phyloP scores from a whole-genome alignment of 73 alveolate species.

The Diophrys appendiculata region DNA sequence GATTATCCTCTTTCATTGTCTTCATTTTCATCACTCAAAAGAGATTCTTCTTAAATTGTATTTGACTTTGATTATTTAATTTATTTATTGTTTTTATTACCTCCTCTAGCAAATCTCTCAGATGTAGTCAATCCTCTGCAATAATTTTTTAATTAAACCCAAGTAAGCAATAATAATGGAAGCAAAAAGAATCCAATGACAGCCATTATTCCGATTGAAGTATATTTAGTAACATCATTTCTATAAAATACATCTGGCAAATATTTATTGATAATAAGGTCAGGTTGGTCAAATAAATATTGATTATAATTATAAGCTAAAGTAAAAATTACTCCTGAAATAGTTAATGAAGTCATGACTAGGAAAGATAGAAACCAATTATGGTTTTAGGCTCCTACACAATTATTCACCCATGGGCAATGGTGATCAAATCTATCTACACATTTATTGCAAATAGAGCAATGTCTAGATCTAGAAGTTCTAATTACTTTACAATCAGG shows the following conservation, averaged over 20 bases:
- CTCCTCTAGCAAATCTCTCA: slow-evolving; percentile 47
- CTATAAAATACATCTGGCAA: slow-evolving; percentile 6
- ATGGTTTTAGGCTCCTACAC: slow-evolving; percentile 86
- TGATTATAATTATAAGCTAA: neutral
- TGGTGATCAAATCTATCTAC: slow-evolving; percentile 83
- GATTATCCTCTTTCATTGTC: neutral
- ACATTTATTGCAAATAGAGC: slow-evolving; percentile 82
- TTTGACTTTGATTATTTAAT: neutral
- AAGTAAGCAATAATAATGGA: slow-evolving; percentile 14
- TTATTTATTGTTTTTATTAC: neutral
- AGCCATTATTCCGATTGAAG: neutral
- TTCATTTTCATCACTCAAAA: slow-evolving; percentile 10
- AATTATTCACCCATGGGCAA: slow-evolving; percentile 75
- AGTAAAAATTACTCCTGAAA: neutral
- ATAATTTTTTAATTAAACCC: slow-evolving; percentile 33
- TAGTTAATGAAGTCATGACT: slow-evolving; percentile 15
- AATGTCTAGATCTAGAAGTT: slow-evolving; percentile 84
- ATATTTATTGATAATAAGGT: neutral
- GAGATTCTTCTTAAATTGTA: neutral
- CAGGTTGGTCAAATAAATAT: neutral
- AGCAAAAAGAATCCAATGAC: slow-evolving; percentile 14
- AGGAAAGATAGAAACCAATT: slow-evolving; percentile 66
- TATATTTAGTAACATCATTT: neutral
- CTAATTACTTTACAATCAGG: slow-evolving; percentile 82
- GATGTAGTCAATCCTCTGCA: slow-evolving; percentile 31